phyloP scores from a whole-genome alignment of 1,284 basidiomycete species.

The Paramarasmius palmivorus region DNA sequence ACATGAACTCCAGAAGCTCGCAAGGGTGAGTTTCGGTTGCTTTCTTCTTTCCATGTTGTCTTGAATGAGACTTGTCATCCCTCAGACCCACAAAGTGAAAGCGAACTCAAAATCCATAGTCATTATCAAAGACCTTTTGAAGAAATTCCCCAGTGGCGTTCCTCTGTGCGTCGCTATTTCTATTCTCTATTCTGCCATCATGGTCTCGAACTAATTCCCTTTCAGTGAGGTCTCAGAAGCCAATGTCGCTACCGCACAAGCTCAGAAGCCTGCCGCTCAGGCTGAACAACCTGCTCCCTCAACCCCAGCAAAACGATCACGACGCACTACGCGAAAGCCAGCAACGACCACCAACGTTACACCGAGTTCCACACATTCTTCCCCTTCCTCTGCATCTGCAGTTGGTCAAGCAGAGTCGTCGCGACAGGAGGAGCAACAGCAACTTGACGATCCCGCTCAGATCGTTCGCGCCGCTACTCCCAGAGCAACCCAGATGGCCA shows the following conservation, averaged over 20 bases:
- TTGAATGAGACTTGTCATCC: neutral
- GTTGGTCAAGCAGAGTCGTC: no score
- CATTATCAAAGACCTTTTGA: constrained; percentile 28
- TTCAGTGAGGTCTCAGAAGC: neutral
- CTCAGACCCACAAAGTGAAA: constrained; percentile 22
- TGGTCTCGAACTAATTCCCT: neutral
- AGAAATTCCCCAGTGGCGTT: constrained; percentile 25
- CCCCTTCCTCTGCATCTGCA: no score
- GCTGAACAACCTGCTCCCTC: no score
- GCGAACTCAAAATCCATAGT: constrained; percentile 27
- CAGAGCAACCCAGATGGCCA: no score
- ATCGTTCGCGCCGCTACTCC: no score
- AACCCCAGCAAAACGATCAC: no score
- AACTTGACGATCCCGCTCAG: no score
- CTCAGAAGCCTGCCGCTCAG: neutral
- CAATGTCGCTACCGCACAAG: neutral
- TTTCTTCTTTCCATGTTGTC: constrained; percentile 15
- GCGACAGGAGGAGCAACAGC: no score
- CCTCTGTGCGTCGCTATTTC: constrained; percentile 13
- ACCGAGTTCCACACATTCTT: no score
- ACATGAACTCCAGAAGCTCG: constrained; percentile 1
- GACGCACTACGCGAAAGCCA: no score
- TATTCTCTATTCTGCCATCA: neutral
- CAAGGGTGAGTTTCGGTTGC: neutral
- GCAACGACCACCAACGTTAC: no score